A percentile compares a stretch with the other conserved stretches of the same genome.
phyloP scores from a whole-genome alignment of 2,329 filamentous ascomycete genomes.

The Lasiodiplodia sp. region DNA sequence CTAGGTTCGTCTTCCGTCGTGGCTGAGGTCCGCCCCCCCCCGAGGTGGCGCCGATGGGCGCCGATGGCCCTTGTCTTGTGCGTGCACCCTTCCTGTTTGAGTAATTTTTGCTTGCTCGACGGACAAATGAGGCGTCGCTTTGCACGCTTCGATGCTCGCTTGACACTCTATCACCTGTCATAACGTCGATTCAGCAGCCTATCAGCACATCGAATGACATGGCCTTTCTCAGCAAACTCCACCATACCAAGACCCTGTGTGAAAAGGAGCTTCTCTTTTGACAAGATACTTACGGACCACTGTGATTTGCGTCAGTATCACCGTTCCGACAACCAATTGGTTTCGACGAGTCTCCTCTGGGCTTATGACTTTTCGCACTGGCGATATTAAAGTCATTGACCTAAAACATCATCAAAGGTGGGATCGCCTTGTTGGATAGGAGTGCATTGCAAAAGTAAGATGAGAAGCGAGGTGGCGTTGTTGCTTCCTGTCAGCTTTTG shows the following conservation, averaged over 20 bases:
- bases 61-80: background rate
- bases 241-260: background rate
- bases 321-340: no score
- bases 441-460: background rate
- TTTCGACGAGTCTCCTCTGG: no score
- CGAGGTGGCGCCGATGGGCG: constrained; percentile 5
- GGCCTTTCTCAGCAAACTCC: background rate
- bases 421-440: background rate
- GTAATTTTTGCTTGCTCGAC: background rate
- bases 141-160: background rate
- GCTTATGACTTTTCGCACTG: background rate
- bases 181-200: background rate
- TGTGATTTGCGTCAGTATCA: no score
- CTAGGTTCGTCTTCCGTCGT: background rate
- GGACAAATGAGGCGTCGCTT: background rate
- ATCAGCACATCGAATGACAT: background rate
- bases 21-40: background rate
- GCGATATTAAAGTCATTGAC: background rate
- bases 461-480: background rate
- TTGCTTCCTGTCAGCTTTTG: background rate
- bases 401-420: background rate
- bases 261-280: background rate
- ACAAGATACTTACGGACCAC: background rate
- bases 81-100: constrained; percentile 6
- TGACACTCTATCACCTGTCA: background rate